These are phyloP conservation scores for Leccinum sublutescens DNA, from an alignment of 768 basidiomycete genomes.

Conservation along the genomic window DNA sequence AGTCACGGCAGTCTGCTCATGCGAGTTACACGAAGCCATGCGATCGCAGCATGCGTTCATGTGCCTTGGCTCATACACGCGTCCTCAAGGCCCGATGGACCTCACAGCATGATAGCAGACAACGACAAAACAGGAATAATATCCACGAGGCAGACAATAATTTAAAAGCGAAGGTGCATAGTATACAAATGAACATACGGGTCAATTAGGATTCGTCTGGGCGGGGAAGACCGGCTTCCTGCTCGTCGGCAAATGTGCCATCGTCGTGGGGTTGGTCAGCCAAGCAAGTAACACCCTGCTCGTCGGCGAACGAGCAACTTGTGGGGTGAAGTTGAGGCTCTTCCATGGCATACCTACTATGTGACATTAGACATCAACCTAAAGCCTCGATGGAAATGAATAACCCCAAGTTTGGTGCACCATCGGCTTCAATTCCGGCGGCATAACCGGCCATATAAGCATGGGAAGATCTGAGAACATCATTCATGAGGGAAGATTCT, in stretches of 20 bases:
- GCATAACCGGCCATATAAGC: slow-evolving; percentile 8
- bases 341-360: slow-evolving; percentile 13
- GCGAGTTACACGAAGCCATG: slow-evolving; percentile 11
- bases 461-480: neutral
- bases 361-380: slow-evolving; percentile 10
- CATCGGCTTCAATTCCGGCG: neutral
- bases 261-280: slow-evolving; percentile 3
- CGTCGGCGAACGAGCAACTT: neutral
- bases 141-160: slow-evolving; percentile 2
- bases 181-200: neutral
- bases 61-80: slow-evolving; percentile 12
- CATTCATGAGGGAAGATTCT: slow-evolving; percentile 1
- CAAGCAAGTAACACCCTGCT: neutral
- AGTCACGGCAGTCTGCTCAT: slow-evolving; percentile 11
- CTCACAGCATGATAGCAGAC: slow-evolving; percentile 1
- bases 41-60: slow-evolving; percentile 21
- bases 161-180: slow-evolving; percentile 1
- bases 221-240: slow-evolving; percentile 2
- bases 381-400: slow-evolving; percentile 11
- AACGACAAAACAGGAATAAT: neutral
- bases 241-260: neutral
- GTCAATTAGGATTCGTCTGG: slow-evolving; percentile 7
- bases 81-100: neutral
- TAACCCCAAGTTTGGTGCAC: slow-evolving; percentile 12
- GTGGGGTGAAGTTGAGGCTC: neutral